Conservation (phyloP, 1,284 basidiomycete species). For the Pascua sp. region DNA sequence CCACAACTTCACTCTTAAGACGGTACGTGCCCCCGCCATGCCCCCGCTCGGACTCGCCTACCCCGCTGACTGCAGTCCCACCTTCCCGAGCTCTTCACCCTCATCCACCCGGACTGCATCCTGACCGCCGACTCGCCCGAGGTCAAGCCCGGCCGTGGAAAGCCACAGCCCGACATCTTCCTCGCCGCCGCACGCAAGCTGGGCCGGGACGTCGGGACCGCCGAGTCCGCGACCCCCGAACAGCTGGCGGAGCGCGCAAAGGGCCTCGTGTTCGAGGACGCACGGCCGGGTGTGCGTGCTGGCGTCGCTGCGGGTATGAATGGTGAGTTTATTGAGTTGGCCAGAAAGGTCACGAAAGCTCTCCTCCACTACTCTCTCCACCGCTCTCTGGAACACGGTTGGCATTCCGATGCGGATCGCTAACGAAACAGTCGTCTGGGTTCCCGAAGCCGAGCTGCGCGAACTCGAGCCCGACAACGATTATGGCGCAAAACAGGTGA, state of each 20-base stretch:
- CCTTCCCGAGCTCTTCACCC: constrained; percentile 45
- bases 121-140: constrained; percentile 46
- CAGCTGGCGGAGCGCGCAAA: constrained; percentile 35
- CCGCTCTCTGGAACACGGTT: too few species aligned
- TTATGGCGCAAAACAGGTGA: constrained; percentile 41
- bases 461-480: constrained; percentile 38
- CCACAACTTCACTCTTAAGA: constrained; percentile 39
- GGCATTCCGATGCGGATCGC: not conserved
- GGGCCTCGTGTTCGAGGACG: constrained; percentile 51
- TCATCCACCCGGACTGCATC: constrained; percentile 42
- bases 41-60: not conserved
- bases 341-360: not conserved
- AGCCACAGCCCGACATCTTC: constrained; percentile 49
- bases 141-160: constrained; percentile 44
- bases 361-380: not conserved
- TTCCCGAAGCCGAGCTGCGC: constrained; percentile 44
- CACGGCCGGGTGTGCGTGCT: constrained; percentile 40
- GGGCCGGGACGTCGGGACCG: constrained; percentile 43
- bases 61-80: constrained; percentile 33
- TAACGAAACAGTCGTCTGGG: constrained; percentile 44
- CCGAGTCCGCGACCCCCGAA: constrained; percentile 29
- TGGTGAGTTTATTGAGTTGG: constrained; percentile 26
- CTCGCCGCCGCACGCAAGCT: constrained; percentile 47
- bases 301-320: constrained; percentile 50
- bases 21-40: constrained; percentile 25